These are phyloP conservation scores for Apiospora marii DNA, from an alignment of 2,329 filamentous ascomycete genomes.

Conservation along the genomic window DNA sequence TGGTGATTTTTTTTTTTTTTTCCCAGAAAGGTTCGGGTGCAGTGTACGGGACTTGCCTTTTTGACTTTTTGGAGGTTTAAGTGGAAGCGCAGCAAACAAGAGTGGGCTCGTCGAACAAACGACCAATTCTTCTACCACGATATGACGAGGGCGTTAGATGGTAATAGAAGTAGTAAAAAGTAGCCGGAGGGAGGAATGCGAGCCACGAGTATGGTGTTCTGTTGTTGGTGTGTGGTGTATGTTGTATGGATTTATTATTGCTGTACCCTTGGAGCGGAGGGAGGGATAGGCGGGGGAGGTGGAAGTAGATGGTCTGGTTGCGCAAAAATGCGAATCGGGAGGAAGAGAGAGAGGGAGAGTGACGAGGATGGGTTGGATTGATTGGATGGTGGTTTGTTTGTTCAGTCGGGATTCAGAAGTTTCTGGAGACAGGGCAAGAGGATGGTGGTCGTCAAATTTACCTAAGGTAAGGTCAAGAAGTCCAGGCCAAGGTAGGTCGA, in stretches of 20 bases:
- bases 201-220: slow-evolving; percentile 5
- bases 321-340: slow-evolving; percentile 10
- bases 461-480: not conserved
- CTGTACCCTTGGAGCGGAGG: slow-evolving; percentile 6
- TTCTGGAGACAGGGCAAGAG: slow-evolving; percentile 17
- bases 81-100: slow-evolving; percentile 17
- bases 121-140: slow-evolving; percentile 7
- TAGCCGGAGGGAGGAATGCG: not conserved
- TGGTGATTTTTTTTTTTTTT: not conserved
- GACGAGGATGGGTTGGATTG: not conserved
- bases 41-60: slow-evolving; percentile 7
- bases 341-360: slow-evolving; percentile 2
- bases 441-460: slow-evolving; percentile 15
- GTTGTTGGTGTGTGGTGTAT: not conserved
- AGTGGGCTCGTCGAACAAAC: slow-evolving; percentile 15
- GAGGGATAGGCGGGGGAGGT: slow-evolving; percentile 17
- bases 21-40: not conserved
- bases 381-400: slow-evolving; percentile 4
- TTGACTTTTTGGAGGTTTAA: slow-evolving; percentile 17
- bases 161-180: not conserved
- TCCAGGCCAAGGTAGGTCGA: not conserved
- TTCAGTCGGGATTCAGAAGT: slow-evolving; percentile 4
- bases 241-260: slow-evolving; percentile 10
- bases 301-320: not conserved
- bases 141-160: not conserved